These are phyloP conservation scores for Pyrenophora tritici-repentis DNA, from an alignment of 2,329 filamentous ascomycete genomes.

Conservation along the genomic window DNA sequence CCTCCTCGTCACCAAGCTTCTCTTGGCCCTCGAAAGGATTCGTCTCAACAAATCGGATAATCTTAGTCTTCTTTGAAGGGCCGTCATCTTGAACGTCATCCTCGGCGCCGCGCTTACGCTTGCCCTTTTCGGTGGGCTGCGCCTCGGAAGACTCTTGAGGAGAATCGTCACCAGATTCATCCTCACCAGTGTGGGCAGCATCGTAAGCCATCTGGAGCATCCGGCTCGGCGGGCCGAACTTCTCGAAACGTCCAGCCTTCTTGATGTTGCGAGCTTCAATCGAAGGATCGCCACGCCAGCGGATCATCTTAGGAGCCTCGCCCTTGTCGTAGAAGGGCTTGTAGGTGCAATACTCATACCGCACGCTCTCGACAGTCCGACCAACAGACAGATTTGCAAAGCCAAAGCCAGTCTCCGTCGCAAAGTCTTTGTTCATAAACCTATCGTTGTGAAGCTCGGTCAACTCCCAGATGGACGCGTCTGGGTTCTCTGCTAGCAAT, in stretches of 20 bases:
- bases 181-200: background rate
- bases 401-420: slow-evolving; percentile 8
- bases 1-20: background rate
- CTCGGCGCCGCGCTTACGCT: background rate
- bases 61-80: background rate
- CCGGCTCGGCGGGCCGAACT: slow-evolving; percentile 11
- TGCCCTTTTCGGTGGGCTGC: background rate
- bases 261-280: slow-evolving; percentile 3
- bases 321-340: slow-evolving; percentile 30
- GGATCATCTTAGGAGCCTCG: slow-evolving; percentile 8
- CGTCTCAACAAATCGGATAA: background rate
- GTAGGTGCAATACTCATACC: slow-evolving; percentile 30
- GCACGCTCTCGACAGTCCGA: slow-evolving; percentile 36
- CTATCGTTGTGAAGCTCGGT: slow-evolving; percentile 33
- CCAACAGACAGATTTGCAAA: slow-evolving; percentile 15
- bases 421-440: slow-evolving; percentile 22
- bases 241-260: background rate
- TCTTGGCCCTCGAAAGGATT: background rate
- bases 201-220: slow-evolving; percentile 9
- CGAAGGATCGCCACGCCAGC: slow-evolving; percentile 13
- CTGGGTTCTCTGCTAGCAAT: slow-evolving; percentile 16
- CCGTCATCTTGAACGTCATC: background rate
- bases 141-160: background rate
- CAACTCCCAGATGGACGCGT: slow-evolving; percentile 32
- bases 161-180: background rate